Base-by-base conservation (phyloP, 2,329 filamentous ascomycete species). In the Botrytis deweyae region DNA sequence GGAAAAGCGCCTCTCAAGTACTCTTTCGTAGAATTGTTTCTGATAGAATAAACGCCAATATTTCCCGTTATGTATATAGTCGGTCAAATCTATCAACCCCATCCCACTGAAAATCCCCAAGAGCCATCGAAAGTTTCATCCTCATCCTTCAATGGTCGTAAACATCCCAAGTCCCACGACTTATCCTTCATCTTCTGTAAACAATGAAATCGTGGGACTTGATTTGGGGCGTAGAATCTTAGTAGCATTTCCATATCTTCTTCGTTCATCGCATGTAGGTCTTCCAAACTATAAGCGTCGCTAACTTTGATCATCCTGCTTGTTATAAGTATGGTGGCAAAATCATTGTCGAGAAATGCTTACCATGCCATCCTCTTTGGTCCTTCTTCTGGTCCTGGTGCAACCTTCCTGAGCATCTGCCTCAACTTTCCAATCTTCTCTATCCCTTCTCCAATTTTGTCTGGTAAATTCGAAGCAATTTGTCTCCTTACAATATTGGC, bases 311-410 rank as follows among this genome's bases (percentile, higher is more conserved):
- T 94, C 93, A 98, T 98, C 94, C 92, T 94, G 76, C 33, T 61
- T 12, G 22, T 18, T 58, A 79, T 85, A 73, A 84, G 81, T 67
- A 76, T 74, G 72, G 77, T 75, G 33, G 71, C 72, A 49, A 42
- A n/a, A 10, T 70, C 16, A 20, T 16, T 44, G 4, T 49, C 36
- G 20, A 62, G 36, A 20, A 76, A 38, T 61, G 83, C 88, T 75
- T 81, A 93, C 93, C 95, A 98, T 77, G 91, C 88, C 95, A 98
- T 98, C 74, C 95, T 87, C 85, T 94, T 97, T 1, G 92, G 90
- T 0, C 94, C 92, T 74, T 97, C 92, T 70, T 92, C 90, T 2
- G 86, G 82, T 14, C 86, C 85, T 0, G 95, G 94, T 5, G 93
- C 95, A 44, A 95, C 83, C 80, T 90, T 89, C 74, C 96, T 88